Conservation (phyloP, 371 early-diverging fungal genomes). For the Mucor indicus region DNA sequence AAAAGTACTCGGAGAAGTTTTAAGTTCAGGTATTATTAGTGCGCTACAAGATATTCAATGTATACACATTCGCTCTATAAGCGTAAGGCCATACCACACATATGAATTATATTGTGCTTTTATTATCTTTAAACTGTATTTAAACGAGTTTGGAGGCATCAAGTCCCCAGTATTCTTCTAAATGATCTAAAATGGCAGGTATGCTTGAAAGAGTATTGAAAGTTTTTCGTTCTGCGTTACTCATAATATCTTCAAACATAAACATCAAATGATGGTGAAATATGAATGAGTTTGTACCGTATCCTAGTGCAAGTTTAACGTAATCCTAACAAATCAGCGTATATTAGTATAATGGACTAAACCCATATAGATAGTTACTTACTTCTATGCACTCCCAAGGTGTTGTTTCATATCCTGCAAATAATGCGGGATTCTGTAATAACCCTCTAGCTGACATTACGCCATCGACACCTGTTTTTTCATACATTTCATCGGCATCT, state of each 20-base stretch:
- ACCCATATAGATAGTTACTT: neutral
- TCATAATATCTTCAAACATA: slow-evolving; percentile 90
- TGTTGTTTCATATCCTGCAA: slow-evolving; percentile 66
- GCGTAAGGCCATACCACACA: too few species aligned
- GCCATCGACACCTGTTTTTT: slow-evolving; percentile 77
- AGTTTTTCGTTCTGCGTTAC: slow-evolving; percentile 77
- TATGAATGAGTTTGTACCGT: slow-evolving; percentile 83
- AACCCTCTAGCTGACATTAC: slow-evolving; percentile 90
- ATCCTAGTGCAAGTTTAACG: slow-evolving; percentile 70
- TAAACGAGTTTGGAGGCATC: slow-evolving; percentile 29
- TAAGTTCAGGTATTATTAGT: too few species aligned
- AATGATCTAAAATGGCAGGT: slow-evolving; percentile 81
- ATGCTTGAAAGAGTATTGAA: slow-evolving; percentile 83
- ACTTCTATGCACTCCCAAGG: slow-evolving; percentile 75
- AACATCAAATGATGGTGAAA: slow-evolving; percentile 94
- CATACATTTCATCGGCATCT: slow-evolving; percentile 67
- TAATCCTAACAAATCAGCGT: slow-evolving; percentile 51
- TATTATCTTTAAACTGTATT: too few species aligned
- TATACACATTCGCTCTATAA: too few species aligned
- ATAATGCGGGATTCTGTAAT: slow-evolving; percentile 86
- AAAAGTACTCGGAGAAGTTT: too few species aligned
- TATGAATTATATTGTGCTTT: too few species aligned
- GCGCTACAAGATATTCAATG: too few species aligned
- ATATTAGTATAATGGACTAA: neutral
- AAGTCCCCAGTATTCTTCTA: slow-evolving; percentile 74